Evolutionary conservation across 1,284 basidiomycete species (phyloP).

Genomic region (Schizophyllum commune): DNA sequence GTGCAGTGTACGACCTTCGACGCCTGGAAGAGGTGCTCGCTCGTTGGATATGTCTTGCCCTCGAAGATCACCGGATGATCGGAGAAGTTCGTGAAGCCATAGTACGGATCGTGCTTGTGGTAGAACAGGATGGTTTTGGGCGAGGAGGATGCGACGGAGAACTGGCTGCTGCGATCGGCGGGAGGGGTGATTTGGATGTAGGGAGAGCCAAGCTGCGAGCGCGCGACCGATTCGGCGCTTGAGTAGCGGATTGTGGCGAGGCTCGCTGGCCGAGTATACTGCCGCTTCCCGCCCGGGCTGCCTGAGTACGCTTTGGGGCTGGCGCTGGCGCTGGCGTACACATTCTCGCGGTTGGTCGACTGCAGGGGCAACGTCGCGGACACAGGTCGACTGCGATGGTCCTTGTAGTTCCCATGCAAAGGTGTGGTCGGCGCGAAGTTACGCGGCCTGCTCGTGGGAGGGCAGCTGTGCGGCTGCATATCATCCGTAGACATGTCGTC

Average conservation of each 20-base stretch:
- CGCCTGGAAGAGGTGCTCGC: conserved; percentile 61
- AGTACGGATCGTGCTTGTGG: conserved; percentile 45
- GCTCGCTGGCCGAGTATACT: neutral
- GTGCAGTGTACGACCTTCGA: conserved; percentile 38
- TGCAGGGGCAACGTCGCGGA: neutral
- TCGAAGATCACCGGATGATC: conserved; percentile 45
- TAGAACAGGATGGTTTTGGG: conserved; percentile 39
- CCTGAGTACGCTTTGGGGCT: neutral
- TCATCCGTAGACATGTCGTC: neutral
- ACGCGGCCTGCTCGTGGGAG: neutral
- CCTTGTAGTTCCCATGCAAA: neutral
- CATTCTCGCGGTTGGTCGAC: neutral
- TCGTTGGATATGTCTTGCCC: conserved; percentile 57
- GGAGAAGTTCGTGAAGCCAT: conserved; percentile 62
- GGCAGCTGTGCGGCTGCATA: neutral
- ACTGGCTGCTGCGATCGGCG: neutral
- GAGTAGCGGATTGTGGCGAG: neutral
- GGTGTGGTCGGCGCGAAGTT: neutral
- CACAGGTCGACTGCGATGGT: neutral
- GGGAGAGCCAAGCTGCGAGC: neutral
- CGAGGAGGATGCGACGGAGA: neutral
- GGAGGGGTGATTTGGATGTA: neutral
- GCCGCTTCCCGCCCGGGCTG: neutral
- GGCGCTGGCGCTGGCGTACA: neutral
- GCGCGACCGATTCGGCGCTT: neutral